Percentiles rank a stretch among this genome's conserved stretches.
Conservation (phyloP, 1,284 basidiomycete species). For the Ganoderma multipileum region DNA sequence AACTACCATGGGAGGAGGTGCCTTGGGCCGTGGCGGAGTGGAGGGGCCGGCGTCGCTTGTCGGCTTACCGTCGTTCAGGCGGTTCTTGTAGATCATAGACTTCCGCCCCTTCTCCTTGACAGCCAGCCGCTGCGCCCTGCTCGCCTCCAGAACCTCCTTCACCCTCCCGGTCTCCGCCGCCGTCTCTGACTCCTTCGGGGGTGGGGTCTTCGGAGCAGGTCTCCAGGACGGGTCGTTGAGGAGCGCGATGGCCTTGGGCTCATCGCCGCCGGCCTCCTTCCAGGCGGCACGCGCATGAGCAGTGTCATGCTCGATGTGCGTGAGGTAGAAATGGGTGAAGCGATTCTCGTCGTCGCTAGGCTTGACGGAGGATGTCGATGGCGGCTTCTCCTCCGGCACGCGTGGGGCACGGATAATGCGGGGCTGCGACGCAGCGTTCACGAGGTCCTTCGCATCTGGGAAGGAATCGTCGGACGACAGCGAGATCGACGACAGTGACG, state of each 20-base stretch:
- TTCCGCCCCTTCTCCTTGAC: slow-evolving; percentile 76
- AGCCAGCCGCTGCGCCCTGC: slow-evolving; percentile 65
- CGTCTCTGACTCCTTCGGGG: slow-evolving; percentile 39
- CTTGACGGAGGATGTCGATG: slow-evolving; percentile 26
- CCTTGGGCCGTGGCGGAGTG: slow-evolving; percentile 30
- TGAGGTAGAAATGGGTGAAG: slow-evolving; percentile 66
- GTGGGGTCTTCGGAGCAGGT: slow-evolving; percentile 37
- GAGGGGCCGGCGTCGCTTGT: slow-evolving; percentile 23
- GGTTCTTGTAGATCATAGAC: slow-evolving; percentile 78
- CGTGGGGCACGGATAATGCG: slow-evolving; percentile 63
- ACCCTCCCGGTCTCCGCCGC: slow-evolving; percentile 61
- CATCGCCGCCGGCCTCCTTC: slow-evolving; percentile 63
- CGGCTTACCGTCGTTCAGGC: slow-evolving; percentile 50
- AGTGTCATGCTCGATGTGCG: slow-evolving; percentile 57
- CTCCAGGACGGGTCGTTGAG: slow-evolving; percentile 65
- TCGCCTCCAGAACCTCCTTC: slow-evolving; percentile 72
- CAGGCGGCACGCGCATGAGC: slow-evolving; percentile 66
- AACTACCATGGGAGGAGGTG: slow-evolving; percentile 23
- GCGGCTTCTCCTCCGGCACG: slow-evolving; percentile 29
- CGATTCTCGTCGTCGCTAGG: slow-evolving; percentile 35
- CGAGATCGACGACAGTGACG: slow-evolving; percentile 51
- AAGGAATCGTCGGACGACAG: slow-evolving; percentile 66
- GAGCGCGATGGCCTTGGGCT: slow-evolving; percentile 61
- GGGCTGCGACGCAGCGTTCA: slow-evolving; percentile 52
- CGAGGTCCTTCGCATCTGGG: slow-evolving; percentile 50